phyloP scores from a whole-genome alignment of 2,329 filamentous ascomycete species.

The Lachnellula suecica region DNA sequence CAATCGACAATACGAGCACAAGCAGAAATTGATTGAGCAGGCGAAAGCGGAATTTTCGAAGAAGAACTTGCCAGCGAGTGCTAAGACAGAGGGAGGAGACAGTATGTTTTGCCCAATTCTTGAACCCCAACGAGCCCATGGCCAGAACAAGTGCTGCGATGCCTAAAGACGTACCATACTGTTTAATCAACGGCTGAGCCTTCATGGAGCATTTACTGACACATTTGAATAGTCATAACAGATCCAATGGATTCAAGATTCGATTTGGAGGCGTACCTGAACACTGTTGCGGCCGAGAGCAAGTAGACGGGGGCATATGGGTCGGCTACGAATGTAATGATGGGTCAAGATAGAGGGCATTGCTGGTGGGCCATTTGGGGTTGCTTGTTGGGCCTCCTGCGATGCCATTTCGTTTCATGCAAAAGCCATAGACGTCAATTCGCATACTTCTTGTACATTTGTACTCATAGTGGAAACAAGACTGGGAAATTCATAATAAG shows the following conservation, averaged over 20 bases:
- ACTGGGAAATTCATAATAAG: conserved; percentile 9
- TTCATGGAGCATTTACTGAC: background rate
- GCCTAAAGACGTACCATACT: background rate
- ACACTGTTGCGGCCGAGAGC: conserved; percentile 53
- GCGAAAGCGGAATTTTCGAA: conserved; percentile 89
- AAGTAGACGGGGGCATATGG: conserved; percentile 17
- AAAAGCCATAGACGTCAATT: conserved; percentile 34
- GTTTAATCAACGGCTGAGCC: background rate
- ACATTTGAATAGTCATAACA: conserved; percentile 55
- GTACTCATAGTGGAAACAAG: conserved; percentile 34
- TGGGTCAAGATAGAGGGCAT: conserved; percentile 26
- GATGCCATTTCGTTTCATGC: conserved; percentile 27
- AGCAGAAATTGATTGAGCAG: conserved; percentile 87
- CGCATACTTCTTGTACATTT: conserved; percentile 36
- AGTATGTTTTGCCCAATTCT: conserved; percentile 30
- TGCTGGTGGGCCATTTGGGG: conserved; percentile 12
- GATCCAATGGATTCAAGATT: conserved; percentile 87
- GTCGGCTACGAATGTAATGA: conserved; percentile 24
- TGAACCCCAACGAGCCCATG: background rate
- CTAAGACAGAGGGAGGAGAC: conserved; percentile 35
- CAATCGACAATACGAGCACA: conserved; percentile 84
- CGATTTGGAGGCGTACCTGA: conserved; percentile 84
- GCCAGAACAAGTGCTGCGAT: background rate
- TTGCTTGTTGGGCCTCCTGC: conserved; percentile 17
- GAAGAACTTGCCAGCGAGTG: conserved; percentile 60